Evolutionary conservation across 495 filamentous ascomycete species (phyloP), one percentile per base, ranked within the genome.

Genomic region (Podospora anserina): DNA sequence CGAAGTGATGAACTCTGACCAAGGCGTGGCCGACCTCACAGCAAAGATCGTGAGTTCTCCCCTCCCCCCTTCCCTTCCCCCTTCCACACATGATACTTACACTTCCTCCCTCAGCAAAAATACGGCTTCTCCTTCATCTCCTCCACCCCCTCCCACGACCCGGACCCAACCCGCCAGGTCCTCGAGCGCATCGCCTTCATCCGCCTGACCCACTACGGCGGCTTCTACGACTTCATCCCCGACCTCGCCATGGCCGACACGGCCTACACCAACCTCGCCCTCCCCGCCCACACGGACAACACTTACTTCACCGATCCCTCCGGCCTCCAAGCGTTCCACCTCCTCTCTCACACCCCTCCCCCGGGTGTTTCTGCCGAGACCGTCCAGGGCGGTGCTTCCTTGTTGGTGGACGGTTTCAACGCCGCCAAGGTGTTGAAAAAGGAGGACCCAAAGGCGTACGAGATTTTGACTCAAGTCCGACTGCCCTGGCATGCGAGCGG

Each of bases 181-280:
- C 82, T 97, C 2, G 86, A 92, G 74, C 86, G 88, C 28, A 96
- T 98, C 64, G 86, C 91, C 9, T 91, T 92, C 70, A 92, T 97
- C 72, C 85, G 92, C 13, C 77, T 87, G 54, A 98, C 94, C 0
- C 94, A 98, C 75, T 98, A 97, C 75, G 94, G 92, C 69, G 93
- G 91, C 28, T 97, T 97, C 80, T 98, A 93, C 84, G 92, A 96
- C 78, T 97, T 98, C 77, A 94, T 90, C 1, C 88, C 94, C 34
- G 91, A 97, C 76, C 85, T 97, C 19, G 87, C 91, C 26, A 90
- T 86, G 74, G 94, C 92, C 75, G 94, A 98, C 74, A 96, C 90
- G 5, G 94, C 94, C n/a, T 98, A 97, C 78, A 97, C 94, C 16
- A 89, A 85, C 67, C 81, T 94, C 63, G 85, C 86, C 6, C 83